phyloP scores from a whole-genome alignment of 2,329 filamentous ascomycete genomes.

The Aspergillus intermedius region DNA sequence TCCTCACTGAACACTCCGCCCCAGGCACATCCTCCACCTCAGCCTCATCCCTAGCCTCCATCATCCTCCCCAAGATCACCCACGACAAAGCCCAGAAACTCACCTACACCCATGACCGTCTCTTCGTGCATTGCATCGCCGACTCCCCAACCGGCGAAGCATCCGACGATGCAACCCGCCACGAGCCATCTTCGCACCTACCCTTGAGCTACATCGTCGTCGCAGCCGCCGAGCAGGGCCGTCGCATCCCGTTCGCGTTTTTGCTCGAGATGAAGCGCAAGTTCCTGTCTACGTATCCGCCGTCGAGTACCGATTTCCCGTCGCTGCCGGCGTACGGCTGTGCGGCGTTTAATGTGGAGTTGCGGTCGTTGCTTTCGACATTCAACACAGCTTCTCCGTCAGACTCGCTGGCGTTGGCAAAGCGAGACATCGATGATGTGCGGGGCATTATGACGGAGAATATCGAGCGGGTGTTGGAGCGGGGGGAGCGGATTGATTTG shows the following conservation, averaged over 20 bases:
- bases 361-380: slow-evolving; percentile 72
- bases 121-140: slow-evolving; percentile 94
- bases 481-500: slow-evolving; percentile 87
- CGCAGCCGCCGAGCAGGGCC: slow-evolving; percentile 70
- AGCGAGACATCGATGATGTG: slow-evolving; percentile 86
- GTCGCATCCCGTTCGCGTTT: slow-evolving; percentile 87
- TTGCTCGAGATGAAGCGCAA: slow-evolving; percentile 83
- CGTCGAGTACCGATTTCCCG: slow-evolving; percentile 63
- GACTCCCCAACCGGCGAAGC: slow-evolving; percentile 63
- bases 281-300: slow-evolving; percentile 67
- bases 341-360: slow-evolving; percentile 73
- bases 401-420: slow-evolving; percentile 76
- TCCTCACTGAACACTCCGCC: slow-evolving; percentile 86
- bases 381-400: slow-evolving; percentile 73
- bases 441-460: slow-evolving; percentile 92
- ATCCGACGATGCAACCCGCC: slow-evolving; percentile 21
- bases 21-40: slow-evolving; percentile 76
- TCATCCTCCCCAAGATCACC: slow-evolving; percentile 91
- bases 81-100: slow-evolving; percentile 77
- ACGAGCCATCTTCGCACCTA: slow-evolving; percentile 56
- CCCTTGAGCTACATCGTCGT: slow-evolving; percentile 90
- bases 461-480: slow-evolving; percentile 80
- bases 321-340: slow-evolving; percentile 83
- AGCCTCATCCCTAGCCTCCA: slow-evolving; percentile 79
- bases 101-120: slow-evolving; percentile 84